Percentiles rank a stretch among this genome's conserved stretches.
phyloP scores from a whole-genome alignment of 2,329 filamentous ascomycete species.

The Cercospora sesami region DNA sequence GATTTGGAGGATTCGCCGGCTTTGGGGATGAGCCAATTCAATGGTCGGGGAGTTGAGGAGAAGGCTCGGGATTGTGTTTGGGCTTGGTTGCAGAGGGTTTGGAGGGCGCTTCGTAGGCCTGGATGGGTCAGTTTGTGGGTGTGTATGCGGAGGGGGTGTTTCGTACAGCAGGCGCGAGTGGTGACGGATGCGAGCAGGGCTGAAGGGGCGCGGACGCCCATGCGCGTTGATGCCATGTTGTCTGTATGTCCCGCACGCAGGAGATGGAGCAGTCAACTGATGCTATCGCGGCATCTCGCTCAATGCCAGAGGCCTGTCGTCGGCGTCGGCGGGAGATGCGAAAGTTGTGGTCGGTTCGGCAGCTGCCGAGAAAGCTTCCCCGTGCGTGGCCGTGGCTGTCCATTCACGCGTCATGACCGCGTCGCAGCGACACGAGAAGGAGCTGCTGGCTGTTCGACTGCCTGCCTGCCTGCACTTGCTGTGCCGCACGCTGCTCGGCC shows the following conservation, averaged over 20 bases:
- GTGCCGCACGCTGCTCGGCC: background rate
- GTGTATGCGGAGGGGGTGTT: background rate
- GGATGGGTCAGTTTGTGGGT: constrained; percentile 22
- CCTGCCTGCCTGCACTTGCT: constrained; percentile 1
- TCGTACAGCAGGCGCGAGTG: constrained; percentile 34
- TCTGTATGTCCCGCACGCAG: background rate
- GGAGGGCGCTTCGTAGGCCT: constrained; percentile 43
- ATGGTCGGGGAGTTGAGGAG: constrained; percentile 28
- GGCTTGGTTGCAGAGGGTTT: constrained; percentile 28
- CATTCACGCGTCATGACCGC: constrained; percentile 13
- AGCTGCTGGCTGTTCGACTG: background rate
- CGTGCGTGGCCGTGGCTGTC: background rate
- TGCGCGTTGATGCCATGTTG: constrained; percentile 10
- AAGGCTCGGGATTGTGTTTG: constrained; percentile 31
- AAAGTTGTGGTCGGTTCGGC: constrained; percentile 3
- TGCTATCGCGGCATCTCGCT: background rate
- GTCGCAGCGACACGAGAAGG: constrained; percentile 4
- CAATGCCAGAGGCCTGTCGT: background rate
- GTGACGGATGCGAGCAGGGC: constrained; percentile 34
- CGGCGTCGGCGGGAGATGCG: background rate
- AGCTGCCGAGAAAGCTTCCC: background rate
- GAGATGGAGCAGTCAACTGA: background rate
- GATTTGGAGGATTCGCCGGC: constrained; percentile 82
- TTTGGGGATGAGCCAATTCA: constrained; percentile 81
- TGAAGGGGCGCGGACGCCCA: constrained; percentile 11